A percentile compares a stretch with the other conserved stretches of the same genome.
These are phyloP conservation scores for Pseudocercospora ulei DNA, from an alignment of 2,329 filamentous ascomycete species.

Conservation along the genomic window DNA sequence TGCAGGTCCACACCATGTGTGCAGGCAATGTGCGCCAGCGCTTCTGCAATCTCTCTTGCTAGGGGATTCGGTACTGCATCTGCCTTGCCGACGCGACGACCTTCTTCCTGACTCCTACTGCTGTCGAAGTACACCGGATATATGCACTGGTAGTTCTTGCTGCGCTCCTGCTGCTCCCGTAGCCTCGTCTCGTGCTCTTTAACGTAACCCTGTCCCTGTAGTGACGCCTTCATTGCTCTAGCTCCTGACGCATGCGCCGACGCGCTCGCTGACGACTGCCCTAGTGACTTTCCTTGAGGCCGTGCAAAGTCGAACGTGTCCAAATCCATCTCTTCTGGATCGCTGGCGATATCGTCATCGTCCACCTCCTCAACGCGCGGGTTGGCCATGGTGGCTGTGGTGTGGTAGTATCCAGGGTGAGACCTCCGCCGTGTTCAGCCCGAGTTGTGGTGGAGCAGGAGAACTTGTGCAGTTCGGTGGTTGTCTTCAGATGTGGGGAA, in stretches of 20 bases:
- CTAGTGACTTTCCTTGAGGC: conserved; percentile 24
- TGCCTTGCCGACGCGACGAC: conserved; percentile 62
- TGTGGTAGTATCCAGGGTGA: not conserved
- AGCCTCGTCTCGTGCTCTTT: conserved; percentile 30
- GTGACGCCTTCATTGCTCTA: conserved; percentile 25
- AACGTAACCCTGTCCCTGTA: conserved; percentile 21
- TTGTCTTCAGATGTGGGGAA: too few species aligned
- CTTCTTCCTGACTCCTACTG: conserved; percentile 61
- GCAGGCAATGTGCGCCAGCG: conserved; percentile 55
- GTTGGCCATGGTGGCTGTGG: conserved; percentile 56
- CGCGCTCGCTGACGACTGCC: conserved; percentile 9
- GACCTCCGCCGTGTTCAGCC: too few species aligned
- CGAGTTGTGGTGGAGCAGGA: too few species aligned
- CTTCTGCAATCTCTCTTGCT: conserved; percentile 78
- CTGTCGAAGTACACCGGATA: conserved; percentile 95
- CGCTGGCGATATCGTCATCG: conserved; percentile 56
- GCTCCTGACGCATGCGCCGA: conserved; percentile 23
- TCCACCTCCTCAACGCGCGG: conserved; percentile 86
- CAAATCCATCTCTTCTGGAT: conserved; percentile 79
- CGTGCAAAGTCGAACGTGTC: conserved; percentile 50
- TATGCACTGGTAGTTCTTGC: conserved; percentile 74
- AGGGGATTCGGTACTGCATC: conserved; percentile 76
- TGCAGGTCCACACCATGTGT: conserved; percentile 43
- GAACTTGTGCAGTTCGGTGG: too few species aligned
- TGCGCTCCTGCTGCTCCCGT: conserved; percentile 45